Evolutionary conservation across 176 grass and related monocot genomes (phyloP), one percentile per base, ranked within the genome.

Genomic region (Oropetium thomaeum): DNA sequence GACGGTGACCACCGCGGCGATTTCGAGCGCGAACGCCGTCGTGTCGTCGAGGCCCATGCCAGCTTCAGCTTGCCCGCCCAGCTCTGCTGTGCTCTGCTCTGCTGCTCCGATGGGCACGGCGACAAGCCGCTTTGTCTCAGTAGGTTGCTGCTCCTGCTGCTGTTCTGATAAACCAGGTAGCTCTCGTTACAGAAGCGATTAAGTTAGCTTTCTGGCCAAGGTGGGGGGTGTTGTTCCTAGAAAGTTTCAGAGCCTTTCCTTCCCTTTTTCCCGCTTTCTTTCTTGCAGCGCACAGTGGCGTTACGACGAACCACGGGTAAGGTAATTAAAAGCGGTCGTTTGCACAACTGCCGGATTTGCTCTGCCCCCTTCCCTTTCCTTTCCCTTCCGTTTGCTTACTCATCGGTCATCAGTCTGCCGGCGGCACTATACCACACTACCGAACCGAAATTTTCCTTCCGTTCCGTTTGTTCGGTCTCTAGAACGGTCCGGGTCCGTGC

Each of bases 1-100:
- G 14, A 78, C 1, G 4, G 5, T 0, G 15, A 73, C 51, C 60
- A 67, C 51, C 10, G 38, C 85, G 27, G 33, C 85, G 52, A 88
- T 14, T 69, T 73, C 12, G 5, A 83, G 34, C 44, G 39, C 8
- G 15, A 52, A 40, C 32, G 11, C 33, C 23, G n/a, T n/a, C n/a
- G n/a, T 8, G n/a, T 34, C 62, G 9, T 34, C 62, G 19, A 35
- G 8, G 62, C 15, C 19, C 80, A 88, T 87, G 29, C n/a, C 22
- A 0, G 22, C 22, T 12, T 10, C 0, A 2, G 41, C 9, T 10
- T 41, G 39, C 39, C 10, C 1, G n/a, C n/a, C 7, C 8, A 1
- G 39, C 39, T 41, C 39, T 41, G 41, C n/a, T n/a, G 49, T 25
- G 51, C 51, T 52, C 49, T 23, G 20, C 49, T 5, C 20, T n/a